Evolutionary conservation across 805 yeast species (phyloP), one percentile per base, ranked within the genome.

Genomic region (Saccharomycopsis synnaedendra): DNA sequence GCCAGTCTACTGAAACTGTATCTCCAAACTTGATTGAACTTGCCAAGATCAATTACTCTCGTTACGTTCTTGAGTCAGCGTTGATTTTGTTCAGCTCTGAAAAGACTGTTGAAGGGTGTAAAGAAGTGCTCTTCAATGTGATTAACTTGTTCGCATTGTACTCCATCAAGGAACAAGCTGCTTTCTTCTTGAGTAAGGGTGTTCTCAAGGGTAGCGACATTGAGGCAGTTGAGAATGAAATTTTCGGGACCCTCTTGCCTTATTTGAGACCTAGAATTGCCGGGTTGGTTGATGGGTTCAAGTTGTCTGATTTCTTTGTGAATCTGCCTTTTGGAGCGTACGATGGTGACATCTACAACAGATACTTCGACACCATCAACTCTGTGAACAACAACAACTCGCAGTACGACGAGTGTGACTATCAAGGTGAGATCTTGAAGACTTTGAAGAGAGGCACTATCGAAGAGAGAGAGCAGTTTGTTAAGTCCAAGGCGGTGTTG

Each of bases 321-420:
- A 85, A 87, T 62, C 79, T 96, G 0, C 80, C 93, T 4, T 74
- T 88, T 49, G 97, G 96, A 42, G 72, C 70, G 49, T 81, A 74
- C 64, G 79, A 84, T 57, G 96, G 96, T 50, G 81, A 88, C 62
- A 80, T 85, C 48, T 88, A 87, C 67, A 79, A 80, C 59, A 79
- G 84, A 62, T 87, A 87, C 67, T 82, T 81, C 60, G 65, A 59
- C 30, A 67, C 69, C 48, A 82, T 81, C 50, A 76, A 75, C 58
- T 78, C 78, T 49, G 76, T 80, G 11, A 60, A 67, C 44, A 61
- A 62, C 9, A 68, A 75, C 52, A 77, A 80, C 57, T 83, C 90
- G 4, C 62, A 62, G 7, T 70, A 69, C 27, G 66, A 63, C 35
- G 75, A 76, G 53, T 73, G 81, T n/a, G 78, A 77, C 28, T 75